phyloP scores from a whole-genome alignment of 2,329 filamentous ascomycete species.

The Colletotrichum godetiae region DNA sequence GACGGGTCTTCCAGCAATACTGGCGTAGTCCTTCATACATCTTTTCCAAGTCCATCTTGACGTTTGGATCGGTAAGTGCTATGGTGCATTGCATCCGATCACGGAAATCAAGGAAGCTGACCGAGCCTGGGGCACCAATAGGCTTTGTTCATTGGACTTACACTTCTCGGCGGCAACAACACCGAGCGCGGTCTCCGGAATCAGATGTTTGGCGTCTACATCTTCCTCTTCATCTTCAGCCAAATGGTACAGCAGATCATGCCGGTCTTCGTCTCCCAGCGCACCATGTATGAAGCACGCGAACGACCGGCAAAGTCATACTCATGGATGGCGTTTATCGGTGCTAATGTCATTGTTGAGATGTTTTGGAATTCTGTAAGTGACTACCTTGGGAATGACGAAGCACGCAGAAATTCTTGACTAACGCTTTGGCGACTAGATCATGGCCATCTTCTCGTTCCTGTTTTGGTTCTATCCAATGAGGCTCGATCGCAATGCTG shows the following conservation, averaged over 20 bases:
- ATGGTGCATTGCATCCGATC: no score
- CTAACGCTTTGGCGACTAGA: slow-evolving; percentile 7
- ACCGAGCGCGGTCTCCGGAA: slow-evolving; percentile 72
- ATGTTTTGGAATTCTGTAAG: slow-evolving; percentile 70
- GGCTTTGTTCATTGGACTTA: slow-evolving; percentile 73
- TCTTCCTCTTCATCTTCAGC: slow-evolving; percentile 70
- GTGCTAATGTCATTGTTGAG: slow-evolving; percentile 74
- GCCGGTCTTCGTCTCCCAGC: slow-evolving; percentile 74
- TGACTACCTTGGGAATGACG: neutral
- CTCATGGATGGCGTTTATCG: slow-evolving; percentile 75
- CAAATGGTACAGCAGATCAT: slow-evolving; percentile 60
- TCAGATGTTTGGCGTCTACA: slow-evolving; percentile 74
- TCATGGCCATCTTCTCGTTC: slow-evolving; percentile 70
- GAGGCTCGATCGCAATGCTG: slow-evolving; percentile 69
- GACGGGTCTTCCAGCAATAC: slow-evolving; percentile 80
- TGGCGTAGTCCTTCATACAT: slow-evolving; percentile 83
- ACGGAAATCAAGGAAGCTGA: neutral
- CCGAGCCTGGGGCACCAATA: slow-evolving; percentile 14
- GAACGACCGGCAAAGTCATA: slow-evolving; percentile 75
- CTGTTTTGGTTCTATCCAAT: slow-evolving; percentile 77
- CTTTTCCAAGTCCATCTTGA: slow-evolving; percentile 74
- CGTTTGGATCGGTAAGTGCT: slow-evolving; percentile 52
- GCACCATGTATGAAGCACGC: slow-evolving; percentile 73
- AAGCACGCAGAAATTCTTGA: neutral
- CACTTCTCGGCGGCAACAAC: slow-evolving; percentile 67